These are phyloP conservation scores for Linnemannia elongata DNA, from an alignment of 192 early-diverging fungal species.

Conservation along the genomic window DNA sequence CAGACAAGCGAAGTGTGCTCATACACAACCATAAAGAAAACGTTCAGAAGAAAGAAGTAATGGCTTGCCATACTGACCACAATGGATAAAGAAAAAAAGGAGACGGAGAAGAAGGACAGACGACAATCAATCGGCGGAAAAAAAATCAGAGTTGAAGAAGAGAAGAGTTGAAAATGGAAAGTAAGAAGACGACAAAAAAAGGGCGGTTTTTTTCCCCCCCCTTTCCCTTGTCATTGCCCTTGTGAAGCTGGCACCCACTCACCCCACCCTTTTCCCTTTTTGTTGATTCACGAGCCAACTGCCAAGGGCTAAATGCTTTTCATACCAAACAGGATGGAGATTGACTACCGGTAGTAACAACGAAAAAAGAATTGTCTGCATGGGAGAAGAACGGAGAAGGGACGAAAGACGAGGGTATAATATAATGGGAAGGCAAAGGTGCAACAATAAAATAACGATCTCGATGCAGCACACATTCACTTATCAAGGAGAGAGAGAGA, in stretches of 20 bases:
- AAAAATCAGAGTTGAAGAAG: not conserved
- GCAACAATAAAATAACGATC: conserved; percentile 6
- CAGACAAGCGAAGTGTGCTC: not conserved
- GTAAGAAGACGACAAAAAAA: conserved; percentile 1
- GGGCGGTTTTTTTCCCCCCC: not conserved
- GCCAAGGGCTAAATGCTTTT: not conserved
- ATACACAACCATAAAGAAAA: not conserved
- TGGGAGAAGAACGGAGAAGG: not conserved
- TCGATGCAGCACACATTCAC: not conserved
- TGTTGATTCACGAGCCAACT: not conserved
- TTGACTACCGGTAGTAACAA: not conserved
- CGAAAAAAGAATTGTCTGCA: not conserved
- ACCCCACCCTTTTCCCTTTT: not conserved
- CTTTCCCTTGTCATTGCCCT: not conserved
- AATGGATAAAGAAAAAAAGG: not conserved
- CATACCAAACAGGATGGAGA: not conserved
- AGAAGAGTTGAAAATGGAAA: not conserved
- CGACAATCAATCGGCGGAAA: conserved; percentile 1
- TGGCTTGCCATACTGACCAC: not conserved
- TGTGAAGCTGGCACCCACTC: not conserved
- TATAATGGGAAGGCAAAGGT: not conserved
- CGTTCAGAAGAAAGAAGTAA: not conserved
- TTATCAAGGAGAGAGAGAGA: not conserved
- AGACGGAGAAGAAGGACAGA: not conserved
- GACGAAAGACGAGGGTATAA: not conserved